Evolutionary conservation across 257 asterid species (phyloP), one percentile per base, ranked within the genome.

Genomic region (Agastache rugosa): DNA sequence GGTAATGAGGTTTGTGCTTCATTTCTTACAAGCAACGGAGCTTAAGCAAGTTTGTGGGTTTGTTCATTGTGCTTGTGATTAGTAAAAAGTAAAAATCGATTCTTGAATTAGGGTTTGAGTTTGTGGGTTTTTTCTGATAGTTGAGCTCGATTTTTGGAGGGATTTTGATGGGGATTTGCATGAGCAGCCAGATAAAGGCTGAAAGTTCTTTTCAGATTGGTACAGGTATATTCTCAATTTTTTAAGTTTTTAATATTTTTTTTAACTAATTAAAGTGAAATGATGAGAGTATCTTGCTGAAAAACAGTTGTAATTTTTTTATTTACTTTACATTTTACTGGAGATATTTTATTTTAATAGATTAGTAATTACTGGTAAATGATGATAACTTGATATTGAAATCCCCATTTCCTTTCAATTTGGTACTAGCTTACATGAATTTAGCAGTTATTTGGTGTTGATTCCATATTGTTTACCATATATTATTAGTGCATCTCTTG

Each of bases 131-230:
- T 39, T 81, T 80, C 69, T 50, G 74, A 45, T 53, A 67, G 72
- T 76, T 73, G 73, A 66, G 80, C 17, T 73, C 11, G 42, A 53
- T 65, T 64, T 74, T 42, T 60, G 51, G 78, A 72, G 70, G 76
- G 72, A 35, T 41, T 80, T 51, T 67, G 71, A 93, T 93, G 98
- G 90, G 90, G 86, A 81, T 79, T 79, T 86, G 88, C 80, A 69
- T 74, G 80, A 86, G 90, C 79, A 86, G 81, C 74, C 83, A 81
- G 87, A 79, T 86, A 51, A 85, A 85, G 77, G 86, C 85, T 29
- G 88, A 77, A 78, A 83, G 80, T 71, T 76, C 81, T 75, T 79
- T 63, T 67, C 83, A 81, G 73, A 76, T 78, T 63, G 83, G 83
- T 20, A 74, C 78, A 67, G 81, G 80, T 85, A 63, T 69, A 31